These are phyloP conservation scores for Euphorbia peplus DNA, from an alignment of 345 rosid species.

Conservation along the genomic window DNA sequence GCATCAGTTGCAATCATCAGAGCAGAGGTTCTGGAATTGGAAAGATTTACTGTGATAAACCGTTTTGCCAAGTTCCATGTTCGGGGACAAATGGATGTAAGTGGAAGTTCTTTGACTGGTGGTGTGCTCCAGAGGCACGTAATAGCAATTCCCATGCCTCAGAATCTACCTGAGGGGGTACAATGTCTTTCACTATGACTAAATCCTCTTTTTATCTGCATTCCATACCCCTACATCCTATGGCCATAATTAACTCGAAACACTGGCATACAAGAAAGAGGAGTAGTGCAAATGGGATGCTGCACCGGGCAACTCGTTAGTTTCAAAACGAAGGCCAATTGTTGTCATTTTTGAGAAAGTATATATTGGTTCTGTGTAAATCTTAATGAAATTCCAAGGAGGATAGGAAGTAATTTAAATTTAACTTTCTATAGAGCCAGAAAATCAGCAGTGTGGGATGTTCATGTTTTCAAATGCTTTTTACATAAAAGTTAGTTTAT, in stretches of 20 bases:
- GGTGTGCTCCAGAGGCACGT: conserved; percentile 66
- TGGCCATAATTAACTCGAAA: conserved; percentile 12
- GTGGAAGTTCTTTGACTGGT: conserved; percentile 40
- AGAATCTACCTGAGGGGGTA: conserved; percentile 78
- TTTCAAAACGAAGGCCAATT: conserved; percentile 19
- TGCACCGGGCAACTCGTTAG: conserved; percentile 20
- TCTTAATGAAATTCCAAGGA: conserved; percentile 36
- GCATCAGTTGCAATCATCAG: conserved; percentile 56
- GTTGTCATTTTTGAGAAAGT: conserved; percentile 38
- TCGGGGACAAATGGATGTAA: conserved; percentile 45
- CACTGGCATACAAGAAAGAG: conserved; percentile 21
- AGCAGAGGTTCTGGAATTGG: conserved; percentile 75
- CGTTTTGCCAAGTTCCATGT: conserved; percentile 93
- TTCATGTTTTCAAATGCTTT: conserved; percentile 24
- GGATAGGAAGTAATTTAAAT: conserved; percentile 28
- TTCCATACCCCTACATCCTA: conserved; percentile 11
- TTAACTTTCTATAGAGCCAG: conserved; percentile 23
- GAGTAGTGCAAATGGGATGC: conserved; percentile 23
- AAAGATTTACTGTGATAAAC: conserved; percentile 71
- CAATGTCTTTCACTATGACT: conserved; percentile 85
- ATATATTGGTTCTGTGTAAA: conserved; percentile 40
- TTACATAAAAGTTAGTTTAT: conserved; percentile 28
- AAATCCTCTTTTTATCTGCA: conserved; percentile 26
- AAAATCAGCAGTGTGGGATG: conserved; percentile 30
- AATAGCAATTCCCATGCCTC: conserved; percentile 70